Percentiles rank a stretch among this genome's conserved stretches.
These are phyloP conservation scores for Phytophthora litchii DNA, from an alignment of 352 stramenopile species.

Conservation along the genomic window DNA sequence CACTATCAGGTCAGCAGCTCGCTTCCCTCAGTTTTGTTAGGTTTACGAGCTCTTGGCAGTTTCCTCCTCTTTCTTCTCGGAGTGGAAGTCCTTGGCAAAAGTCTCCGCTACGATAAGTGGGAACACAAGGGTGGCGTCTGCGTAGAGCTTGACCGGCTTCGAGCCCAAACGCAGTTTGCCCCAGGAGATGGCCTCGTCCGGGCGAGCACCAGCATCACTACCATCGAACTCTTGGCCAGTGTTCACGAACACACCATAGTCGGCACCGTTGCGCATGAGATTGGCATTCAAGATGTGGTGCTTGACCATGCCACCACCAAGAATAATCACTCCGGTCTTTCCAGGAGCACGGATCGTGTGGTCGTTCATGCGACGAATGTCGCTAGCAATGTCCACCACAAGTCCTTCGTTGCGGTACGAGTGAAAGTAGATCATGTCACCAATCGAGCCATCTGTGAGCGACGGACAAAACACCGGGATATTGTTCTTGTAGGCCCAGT, in stretches of 20 bases:
- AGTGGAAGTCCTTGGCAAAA: constrained; percentile 96
- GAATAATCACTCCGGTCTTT: constrained; percentile 97
- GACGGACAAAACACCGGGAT: constrained; percentile 99
- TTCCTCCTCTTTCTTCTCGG: constrained; percentile 46
- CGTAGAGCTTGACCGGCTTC: constrained; percentile 96
- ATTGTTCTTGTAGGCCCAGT: constrained; percentile 99
- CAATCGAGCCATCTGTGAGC: constrained; percentile 99
- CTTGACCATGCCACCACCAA: constrained; percentile 98
- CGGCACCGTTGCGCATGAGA: constrained; percentile 99
- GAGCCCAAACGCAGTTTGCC: constrained; percentile 97
- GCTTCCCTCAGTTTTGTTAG: constrained; percentile 18
- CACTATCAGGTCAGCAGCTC: constrained; percentile 35
- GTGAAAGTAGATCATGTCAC: constrained; percentile 99
- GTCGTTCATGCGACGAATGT: constrained; percentile 99
- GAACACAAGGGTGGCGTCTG: constrained; percentile 98
- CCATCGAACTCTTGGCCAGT: constrained; percentile 99
- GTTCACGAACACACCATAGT: constrained; percentile 99
- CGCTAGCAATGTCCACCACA: constrained; percentile 96
- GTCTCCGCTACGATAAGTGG: constrained; percentile 99
- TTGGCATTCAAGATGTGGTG: constrained; percentile 99
- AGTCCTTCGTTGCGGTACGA: constrained; percentile 98
- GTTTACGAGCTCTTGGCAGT: constrained; percentile 29
- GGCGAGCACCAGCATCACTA: constrained; percentile 96
- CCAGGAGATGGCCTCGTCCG: constrained; percentile 99
- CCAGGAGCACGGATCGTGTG: constrained; percentile 94